Base-by-base conservation (phyloP, 768 basidiomycete species). In the Podaxis sp. region DNA sequence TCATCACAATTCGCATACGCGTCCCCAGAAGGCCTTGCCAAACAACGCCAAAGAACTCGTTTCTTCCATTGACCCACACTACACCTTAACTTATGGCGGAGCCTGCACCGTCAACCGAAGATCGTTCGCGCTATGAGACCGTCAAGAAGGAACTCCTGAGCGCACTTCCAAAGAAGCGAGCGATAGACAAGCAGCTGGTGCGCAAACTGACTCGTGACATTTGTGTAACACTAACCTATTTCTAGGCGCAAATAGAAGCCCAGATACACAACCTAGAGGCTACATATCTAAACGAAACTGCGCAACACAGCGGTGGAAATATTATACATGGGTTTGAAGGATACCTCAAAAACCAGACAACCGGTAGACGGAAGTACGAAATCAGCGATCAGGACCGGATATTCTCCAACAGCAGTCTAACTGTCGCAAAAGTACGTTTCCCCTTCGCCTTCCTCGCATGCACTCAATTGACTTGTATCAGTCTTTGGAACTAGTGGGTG, bases 261-360 rank as follows among this genome's bases (percentile, higher is more conserved):
- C 85, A 90, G 68, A 90, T 94, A 66, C 90, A 90, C 75, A 87
- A 85, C 64, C 79, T 91, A 27, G 93, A 94, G 72, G 84, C 84
- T 8, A 75, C 81, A 3, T 94, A 94, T 73, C 78, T 94, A 38
- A 84, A 85, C 6, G 93, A 94, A 57, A 93, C 93, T 0, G 84
- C 88, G 1, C 78, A 79, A 0, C 87, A 89, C 64, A 87, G 85
- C 67, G 91, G 92, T 17, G 93, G 93, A 33, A 94, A 94, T 67
- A 93, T 94, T 57, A 89, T 94, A 40, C 89, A 89, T 67, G 93
- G 93, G 3, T 94, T 94, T 66, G 93, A 94, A 59, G 86, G 88
- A 46, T 94, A 93, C 70, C 83, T 94, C 62, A 94, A 94, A 74
- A 88, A 88, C 67, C 89, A 87, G 63, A 82, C 82, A 0, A 79